Percentiles rank a stretch among this genome's conserved stretches.
phyloP scores from a whole-genome alignment of 73 alveolate species.

The Paraurostyla sp. region DNA sequence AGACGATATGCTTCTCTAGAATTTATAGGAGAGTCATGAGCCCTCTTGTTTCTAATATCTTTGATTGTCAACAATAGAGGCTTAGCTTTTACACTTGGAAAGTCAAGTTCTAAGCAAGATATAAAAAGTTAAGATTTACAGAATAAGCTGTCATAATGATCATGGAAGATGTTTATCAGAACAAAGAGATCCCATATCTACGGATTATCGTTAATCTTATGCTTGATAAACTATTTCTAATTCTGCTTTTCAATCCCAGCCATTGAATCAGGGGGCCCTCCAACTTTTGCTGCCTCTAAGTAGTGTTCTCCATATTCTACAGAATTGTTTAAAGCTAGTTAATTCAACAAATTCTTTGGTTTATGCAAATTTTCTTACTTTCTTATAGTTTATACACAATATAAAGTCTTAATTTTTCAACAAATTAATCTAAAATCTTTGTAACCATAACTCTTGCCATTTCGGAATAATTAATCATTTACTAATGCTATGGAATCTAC shows the following conservation, averaged over 20 bases:
- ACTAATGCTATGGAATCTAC: no score
- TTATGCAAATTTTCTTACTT: background rate
- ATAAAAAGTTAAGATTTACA: background rate
- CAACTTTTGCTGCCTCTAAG: background rate
- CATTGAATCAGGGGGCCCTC: constrained; percentile 43
- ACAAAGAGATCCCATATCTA: constrained; percentile 24
- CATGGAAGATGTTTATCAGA: background rate
- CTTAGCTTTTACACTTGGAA: constrained; percentile 23
- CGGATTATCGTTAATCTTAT: constrained; percentile 4
- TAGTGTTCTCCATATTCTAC: constrained; percentile 11
- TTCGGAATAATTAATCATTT: no score
- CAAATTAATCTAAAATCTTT: constrained; percentile 5
- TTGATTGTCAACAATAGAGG: background rate
- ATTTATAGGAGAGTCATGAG: constrained; percentile 27
- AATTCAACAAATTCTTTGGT: background rate
- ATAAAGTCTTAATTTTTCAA: constrained; percentile 7
- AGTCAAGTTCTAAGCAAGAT: background rate
- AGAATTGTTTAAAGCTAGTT: background rate
- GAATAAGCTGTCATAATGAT: background rate
- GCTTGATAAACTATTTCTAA: background rate
- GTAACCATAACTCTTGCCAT: constrained; percentile 1
- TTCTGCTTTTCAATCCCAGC: background rate
- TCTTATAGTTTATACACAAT: background rate
- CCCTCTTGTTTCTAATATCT: constrained; percentile 39
- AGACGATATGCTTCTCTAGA: constrained; percentile 27